Evolutionary conservation across 2,329 filamentous ascomycete genomes (phyloP).

Genomic region (Harringtonia lauricola): DNA sequence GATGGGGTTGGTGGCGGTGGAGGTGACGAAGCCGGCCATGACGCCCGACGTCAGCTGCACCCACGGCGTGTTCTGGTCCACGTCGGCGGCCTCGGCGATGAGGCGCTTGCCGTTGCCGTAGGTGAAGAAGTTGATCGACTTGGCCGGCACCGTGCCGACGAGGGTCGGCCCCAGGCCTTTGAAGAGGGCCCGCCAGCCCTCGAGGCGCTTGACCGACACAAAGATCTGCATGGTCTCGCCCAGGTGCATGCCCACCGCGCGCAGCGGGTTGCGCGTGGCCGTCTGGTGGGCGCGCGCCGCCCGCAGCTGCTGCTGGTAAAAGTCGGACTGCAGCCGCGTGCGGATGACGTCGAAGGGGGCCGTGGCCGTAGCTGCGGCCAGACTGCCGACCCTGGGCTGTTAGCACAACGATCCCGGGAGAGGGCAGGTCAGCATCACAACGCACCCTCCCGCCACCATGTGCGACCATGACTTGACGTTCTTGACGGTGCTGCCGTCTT

Average conservation of each 20-base stretch:
- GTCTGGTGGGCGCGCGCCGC: constrained; percentile 53
- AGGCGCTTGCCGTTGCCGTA: constrained; percentile 87
- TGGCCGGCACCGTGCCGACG: constrained; percentile 77
- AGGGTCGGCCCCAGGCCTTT: constrained; percentile 88
- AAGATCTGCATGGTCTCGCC: constrained; percentile 81
- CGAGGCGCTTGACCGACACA: constrained; percentile 63
- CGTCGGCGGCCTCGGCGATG: constrained; percentile 63
- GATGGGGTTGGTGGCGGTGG: constrained; percentile 88
- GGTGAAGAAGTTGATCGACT: constrained; percentile 87
- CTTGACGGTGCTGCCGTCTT: constrained; percentile 3
- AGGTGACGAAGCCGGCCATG: constrained; percentile 71
- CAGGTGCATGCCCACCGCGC: constrained; percentile 63
- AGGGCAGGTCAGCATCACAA: constrained; percentile 9
- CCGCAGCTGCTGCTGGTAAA: constrained; percentile 76
- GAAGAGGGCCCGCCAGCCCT: constrained; percentile 82
- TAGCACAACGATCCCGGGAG: not conserved
- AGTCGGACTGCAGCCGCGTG: constrained; percentile 86
- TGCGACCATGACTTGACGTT: constrained; percentile 76
- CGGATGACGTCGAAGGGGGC: constrained; percentile 90
- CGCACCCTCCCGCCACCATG: constrained; percentile 81
- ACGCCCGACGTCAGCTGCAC: constrained; percentile 71
- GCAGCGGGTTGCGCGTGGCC: constrained; percentile 45
- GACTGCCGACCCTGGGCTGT: constrained; percentile 61
- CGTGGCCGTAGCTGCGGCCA: constrained; percentile 86
- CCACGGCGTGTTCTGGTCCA: constrained; percentile 54